Evolutionary conservation across 495 filamentous ascomycete genomes (phyloP).

Genomic region (Aspergillus sclerotioniger): DNA sequence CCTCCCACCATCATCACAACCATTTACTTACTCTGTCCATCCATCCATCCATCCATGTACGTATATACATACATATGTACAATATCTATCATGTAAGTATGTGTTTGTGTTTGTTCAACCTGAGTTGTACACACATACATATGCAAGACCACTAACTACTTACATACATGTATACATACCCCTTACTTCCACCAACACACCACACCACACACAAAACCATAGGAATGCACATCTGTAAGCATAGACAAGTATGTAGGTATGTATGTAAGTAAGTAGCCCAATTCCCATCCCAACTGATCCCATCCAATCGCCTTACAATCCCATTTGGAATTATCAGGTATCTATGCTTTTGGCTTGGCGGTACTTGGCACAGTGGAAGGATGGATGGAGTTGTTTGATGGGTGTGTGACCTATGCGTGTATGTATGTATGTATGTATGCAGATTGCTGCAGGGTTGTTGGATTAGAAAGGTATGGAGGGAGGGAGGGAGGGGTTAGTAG

Average conservation of each 20-base stretch:
- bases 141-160: background rate
- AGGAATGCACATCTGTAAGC: background rate
- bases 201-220: no score
- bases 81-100: background rate
- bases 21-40: no score
- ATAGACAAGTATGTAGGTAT: slow-evolving; percentile 1
- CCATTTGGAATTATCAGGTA: no score
- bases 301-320: no score
- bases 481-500: no score
- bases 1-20: no score
- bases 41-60: no score
- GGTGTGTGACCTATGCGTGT: background rate
- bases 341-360: no score
- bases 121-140: no score
- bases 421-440: background rate
- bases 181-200: no score
- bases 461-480: background rate
- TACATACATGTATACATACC: background rate
- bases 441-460: background rate
- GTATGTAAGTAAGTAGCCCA: background rate
- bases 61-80: background rate
- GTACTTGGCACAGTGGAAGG: no score
- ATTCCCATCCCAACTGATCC: background rate
- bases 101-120: background rate
- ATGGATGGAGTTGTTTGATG: no score